These are phyloP conservation scores for Elsinoe perseae DNA, from an alignment of 2,329 filamentous ascomycete species.

Conservation along the genomic window DNA sequence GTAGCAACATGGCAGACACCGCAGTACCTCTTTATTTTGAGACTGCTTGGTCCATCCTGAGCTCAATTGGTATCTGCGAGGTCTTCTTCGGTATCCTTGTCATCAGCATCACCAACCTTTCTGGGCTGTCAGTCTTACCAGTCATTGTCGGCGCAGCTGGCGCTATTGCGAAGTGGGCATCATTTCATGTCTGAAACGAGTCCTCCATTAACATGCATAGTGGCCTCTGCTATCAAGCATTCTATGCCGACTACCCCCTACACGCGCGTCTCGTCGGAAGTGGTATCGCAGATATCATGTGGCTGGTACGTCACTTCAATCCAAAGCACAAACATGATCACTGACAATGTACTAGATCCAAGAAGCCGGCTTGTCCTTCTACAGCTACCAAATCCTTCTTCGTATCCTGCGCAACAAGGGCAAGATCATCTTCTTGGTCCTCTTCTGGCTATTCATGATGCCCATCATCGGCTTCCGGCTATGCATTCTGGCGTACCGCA, in stretches of 20 bases:
- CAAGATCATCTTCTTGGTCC: constrained; percentile 8
- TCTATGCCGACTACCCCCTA: neutral
- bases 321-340: no score
- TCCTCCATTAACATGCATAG: neutral
- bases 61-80: constrained; percentile 3
- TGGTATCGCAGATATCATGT: constrained; percentile 1
- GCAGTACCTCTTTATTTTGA: neutral
- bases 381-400: constrained; percentile 7
- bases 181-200: neutral
- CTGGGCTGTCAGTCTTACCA: neutral
- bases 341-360: neutral
- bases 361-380: constrained; percentile 3
- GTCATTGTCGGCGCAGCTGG: neutral
- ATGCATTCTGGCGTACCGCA: neutral
- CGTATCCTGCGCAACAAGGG: constrained; percentile 2
- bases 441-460: constrained; percentile 2
- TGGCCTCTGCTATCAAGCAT: constrained; percentile 7
- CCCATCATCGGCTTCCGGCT: constrained; percentile 1
- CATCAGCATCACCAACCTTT: neutral
- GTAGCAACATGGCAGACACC: neutral
- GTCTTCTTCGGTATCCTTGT: constrained; percentile 1
- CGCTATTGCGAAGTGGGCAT: neutral
- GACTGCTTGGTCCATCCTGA: constrained; percentile 6
- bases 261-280: neutral
- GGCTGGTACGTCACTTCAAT: neutral